Base-by-base conservation (phyloP, 1,284 basidiomycete species). In the Malassezia caprae region DNA sequence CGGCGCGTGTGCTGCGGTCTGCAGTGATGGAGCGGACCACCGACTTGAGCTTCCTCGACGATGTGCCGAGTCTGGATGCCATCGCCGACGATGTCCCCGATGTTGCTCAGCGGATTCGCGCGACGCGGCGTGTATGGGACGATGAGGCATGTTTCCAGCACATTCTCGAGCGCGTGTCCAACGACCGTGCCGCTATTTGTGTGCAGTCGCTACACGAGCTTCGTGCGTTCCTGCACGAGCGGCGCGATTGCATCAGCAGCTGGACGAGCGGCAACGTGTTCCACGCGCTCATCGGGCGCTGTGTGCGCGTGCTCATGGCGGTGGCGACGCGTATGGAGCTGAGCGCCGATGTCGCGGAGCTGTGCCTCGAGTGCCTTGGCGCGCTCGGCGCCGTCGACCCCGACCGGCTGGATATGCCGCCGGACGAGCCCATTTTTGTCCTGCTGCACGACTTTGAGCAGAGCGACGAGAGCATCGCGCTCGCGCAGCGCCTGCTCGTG, bases 361-460 rank as follows among this genome's bases (percentile, higher is more conserved):
- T 73, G 23, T 90, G 34, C 82, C 90, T 87, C 68, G 88, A 94
- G 69, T 96, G 90, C 72, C 83, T 98, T 48, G 90, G 93, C 1
- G 82, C 88, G n/a, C 76, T 98, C 4, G 94, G 94, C 6, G 94
- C 94, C 1, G 81, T 94, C 17, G 94, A 99, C 76, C 91, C 94
- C 0, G 94, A 98, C 77, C 82, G 94, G 53, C 86, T 89, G 69
- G 86, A 89, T 60, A 78, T 87, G 37, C 77, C 77, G 5, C 73
- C 79, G 34, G 79, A 80, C 32, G 83, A 86, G 59, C 76, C 81
- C 2, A 80, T 82, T 35, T 84, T 87, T 76, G 81, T 88, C 34
- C 80, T 96, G 48, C 78, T 84, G 53, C 82, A 81, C 67, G 91
- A 98, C 75, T 96, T 93, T 70, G 79, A 78, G 3, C 86, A 93